A percentile compares a stretch with the other conserved stretches of the same genome.
Evolutionary conservation across 805 yeast genomes (phyloP).

Genomic region (Grigorovia jiainica): DNA sequence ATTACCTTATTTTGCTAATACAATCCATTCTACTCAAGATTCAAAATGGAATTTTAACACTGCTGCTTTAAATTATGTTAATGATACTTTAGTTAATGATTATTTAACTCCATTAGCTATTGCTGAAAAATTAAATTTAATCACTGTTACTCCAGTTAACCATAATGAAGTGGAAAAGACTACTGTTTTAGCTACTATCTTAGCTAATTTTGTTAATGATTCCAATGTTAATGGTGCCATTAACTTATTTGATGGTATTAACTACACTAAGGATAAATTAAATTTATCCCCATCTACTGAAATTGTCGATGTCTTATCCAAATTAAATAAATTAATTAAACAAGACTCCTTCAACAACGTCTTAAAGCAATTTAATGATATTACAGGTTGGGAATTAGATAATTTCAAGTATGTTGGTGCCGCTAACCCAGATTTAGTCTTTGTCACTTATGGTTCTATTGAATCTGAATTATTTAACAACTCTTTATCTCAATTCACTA

Average conservation of each 20-base stretch:
- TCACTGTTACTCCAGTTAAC: slow-evolving; percentile 60
- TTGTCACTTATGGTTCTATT: slow-evolving; percentile 69
- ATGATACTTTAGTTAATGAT: slow-evolving; percentile 50
- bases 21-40: slow-evolving; percentile 33
- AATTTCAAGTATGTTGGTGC: slow-evolving; percentile 50
- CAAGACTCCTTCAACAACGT: slow-evolving; percentile 19
- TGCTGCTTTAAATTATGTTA: slow-evolving; percentile 67
- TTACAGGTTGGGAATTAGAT: slow-evolving; percentile 17
- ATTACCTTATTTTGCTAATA: slow-evolving; percentile 57
- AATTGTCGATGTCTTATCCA: slow-evolving; percentile 8
- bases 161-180: slow-evolving; percentile 58
- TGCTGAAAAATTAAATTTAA: slow-evolving; percentile 54
- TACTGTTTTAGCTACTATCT: slow-evolving; percentile 52
- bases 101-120: slow-evolving; percentile 50
- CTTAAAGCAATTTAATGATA: slow-evolving; percentile 21
- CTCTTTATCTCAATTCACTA: slow-evolving; percentile 6
- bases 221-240: slow-evolving; percentile 36
- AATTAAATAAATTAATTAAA: slow-evolving; percentile 5
- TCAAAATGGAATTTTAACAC: slow-evolving; percentile 63
- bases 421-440: slow-evolving; percentile 54
- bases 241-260: slow-evolving; percentile 74
- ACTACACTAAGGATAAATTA: slow-evolving; percentile 22
- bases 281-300: not conserved
- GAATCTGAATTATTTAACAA: slow-evolving; percentile 47
- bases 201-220: slow-evolving; percentile 36